Evolutionary conservation across 345 rosid genomes (phyloP), one percentile per base, ranked within the genome.

Genomic region (Syzygium aqueum): DNA sequence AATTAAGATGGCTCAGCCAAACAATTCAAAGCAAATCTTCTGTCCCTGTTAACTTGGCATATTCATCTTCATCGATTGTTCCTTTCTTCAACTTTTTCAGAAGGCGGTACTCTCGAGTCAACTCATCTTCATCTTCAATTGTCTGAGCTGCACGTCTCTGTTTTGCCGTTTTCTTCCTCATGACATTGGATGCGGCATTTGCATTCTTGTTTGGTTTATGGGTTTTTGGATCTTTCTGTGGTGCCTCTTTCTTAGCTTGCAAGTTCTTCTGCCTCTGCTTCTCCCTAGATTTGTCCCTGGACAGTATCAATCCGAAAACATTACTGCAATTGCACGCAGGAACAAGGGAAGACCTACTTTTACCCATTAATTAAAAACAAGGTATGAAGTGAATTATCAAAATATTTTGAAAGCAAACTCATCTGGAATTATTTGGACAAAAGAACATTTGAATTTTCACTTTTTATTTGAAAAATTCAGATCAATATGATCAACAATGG

Each of bases 281-380:
- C 95, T 97, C 97, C 61, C 99, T 94, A 87, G 88, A 89, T 91
- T 93, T 97, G 84, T 97, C 98, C 97, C 98, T 95, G 89, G 33
- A 83, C 88, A 61, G 80, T 59, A 51, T 23, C 37, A 84, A 84
- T 59, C 28, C 16, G 11, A 73, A 84, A 84, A 46, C 21, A 83
- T 49, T 27, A 83, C 25, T 83, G 85, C 22, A 46, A 83, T 51
- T 25, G 84, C 51, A 19, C 11, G 53, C 33, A 27, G 30, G 33
- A 49, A 22, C 21, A 28, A 50, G 85, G 22, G 53, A 83, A 78
- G 7, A 78, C 54, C 54, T 27, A n/a, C 30, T 27, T 84, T 84
- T n/a, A n/a, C 22, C 54, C 54, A 53, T 84, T 51, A 22, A 84
- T 51, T 49, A 53, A 84, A 84, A 84, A 84, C 57, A 23, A 27